A percentile compares a stretch with the other conserved stretches of the same genome.
These are phyloP conservation scores for Scutellaria baicalensis DNA, from an alignment of 257 asterid species.

Conservation along the genomic window DNA sequence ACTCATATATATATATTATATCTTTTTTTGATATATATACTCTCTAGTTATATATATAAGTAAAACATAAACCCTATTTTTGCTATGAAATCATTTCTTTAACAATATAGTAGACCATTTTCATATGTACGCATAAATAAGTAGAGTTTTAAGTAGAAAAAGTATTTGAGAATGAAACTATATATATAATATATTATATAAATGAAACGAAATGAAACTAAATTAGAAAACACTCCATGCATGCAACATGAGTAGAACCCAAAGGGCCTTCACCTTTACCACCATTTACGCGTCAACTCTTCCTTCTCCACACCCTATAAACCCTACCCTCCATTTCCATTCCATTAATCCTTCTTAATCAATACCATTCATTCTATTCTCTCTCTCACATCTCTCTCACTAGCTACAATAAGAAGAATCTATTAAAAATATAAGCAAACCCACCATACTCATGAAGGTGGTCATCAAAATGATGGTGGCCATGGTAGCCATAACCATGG, in stretches of 20 bases:
- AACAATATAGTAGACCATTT: too few relatives aligned
- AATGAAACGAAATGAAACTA: neutral
- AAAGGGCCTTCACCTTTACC: slow-evolving; percentile 10
- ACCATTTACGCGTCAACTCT: slow-evolving; percentile 28
- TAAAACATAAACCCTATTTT: too few relatives aligned
- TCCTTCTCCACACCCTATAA: slow-evolving; percentile 10
- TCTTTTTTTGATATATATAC: too few relatives aligned
- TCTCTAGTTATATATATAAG: too few relatives aligned
- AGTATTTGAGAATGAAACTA: too few relatives aligned
- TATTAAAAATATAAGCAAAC: too few relatives aligned
- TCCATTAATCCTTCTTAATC: neutral
- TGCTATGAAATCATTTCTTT: too few relatives aligned
- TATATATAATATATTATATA: neutral
- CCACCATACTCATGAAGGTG: slow-evolving; percentile 36
- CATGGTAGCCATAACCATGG: slow-evolving; percentile 18
- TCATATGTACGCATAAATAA: too few relatives aligned
- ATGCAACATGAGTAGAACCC: slow-evolving; percentile 4
- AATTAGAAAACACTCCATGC: slow-evolving; percentile 23
- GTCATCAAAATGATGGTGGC: slow-evolving; percentile 25
- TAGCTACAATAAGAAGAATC: too few relatives aligned
- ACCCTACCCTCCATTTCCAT: slow-evolving; percentile 1
- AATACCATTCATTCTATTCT: neutral
- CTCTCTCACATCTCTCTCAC: neutral
- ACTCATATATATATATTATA: too few relatives aligned
- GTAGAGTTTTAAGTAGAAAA: too few relatives aligned